A percentile compares a stretch with the other conserved stretches of the same genome.
Evolutionary conservation across 176 grass and related monocot genomes (phyloP).

Genomic region (Aegilops speltoides): DNA sequence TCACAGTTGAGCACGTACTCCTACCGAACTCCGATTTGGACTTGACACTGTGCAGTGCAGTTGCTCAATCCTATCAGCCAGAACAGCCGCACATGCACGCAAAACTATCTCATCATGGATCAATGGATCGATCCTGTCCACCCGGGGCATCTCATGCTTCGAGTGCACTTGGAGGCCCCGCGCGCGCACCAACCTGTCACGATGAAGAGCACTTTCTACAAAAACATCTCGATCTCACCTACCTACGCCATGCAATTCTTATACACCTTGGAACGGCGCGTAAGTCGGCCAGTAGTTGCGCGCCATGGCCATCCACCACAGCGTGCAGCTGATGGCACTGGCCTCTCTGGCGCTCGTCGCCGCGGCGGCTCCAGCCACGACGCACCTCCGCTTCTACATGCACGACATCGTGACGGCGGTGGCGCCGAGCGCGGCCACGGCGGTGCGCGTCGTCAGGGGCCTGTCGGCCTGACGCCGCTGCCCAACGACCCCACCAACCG

Average conservation of each 20-base stretch:
- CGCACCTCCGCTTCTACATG: constrained; percentile 73
- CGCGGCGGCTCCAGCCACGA: background rate
- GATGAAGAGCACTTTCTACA: background rate
- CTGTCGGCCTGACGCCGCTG: background rate
- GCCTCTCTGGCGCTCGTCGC: background rate
- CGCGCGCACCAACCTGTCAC: background rate
- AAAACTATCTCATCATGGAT: background rate
- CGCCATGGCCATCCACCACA: background rate
- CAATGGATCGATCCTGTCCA: too few species aligned
- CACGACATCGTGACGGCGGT: constrained; percentile 47
- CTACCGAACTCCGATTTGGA: background rate
- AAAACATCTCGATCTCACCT: background rate
- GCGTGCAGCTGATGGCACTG: background rate
- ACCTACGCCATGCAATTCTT: background rate
- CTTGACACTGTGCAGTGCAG: background rate
- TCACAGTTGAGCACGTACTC: background rate
- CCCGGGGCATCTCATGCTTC: background rate
- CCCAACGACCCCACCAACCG: background rate
- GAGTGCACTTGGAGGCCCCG: too few species aligned
- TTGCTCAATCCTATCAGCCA: background rate
- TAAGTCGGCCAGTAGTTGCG: background rate
- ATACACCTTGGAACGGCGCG: background rate
- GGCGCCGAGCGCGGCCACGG: constrained; percentile 22
- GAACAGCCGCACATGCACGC: background rate
- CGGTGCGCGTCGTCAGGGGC: constrained; percentile 30